Evolutionary conservation across 768 basidiomycete genomes (phyloP).

Genomic region (Rhizopogon roseolus): DNA sequence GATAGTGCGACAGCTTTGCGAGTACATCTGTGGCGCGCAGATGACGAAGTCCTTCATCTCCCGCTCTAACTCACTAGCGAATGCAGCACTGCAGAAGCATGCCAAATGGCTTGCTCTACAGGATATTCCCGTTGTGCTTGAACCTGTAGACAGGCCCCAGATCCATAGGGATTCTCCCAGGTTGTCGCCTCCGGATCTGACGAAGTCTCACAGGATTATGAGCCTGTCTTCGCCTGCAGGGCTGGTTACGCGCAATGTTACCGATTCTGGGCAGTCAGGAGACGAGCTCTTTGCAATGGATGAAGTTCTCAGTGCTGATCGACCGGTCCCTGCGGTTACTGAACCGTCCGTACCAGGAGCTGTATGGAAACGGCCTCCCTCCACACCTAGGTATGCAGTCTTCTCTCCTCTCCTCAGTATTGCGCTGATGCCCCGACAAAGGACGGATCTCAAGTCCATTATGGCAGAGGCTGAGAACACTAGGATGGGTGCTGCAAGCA

Average conservation of each 20-base stretch:
- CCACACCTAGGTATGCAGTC: conserved; percentile 45
- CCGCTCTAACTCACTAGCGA: conserved; percentile 48
- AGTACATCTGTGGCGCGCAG: conserved; percentile 56
- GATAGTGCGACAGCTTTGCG: conserved; percentile 63
- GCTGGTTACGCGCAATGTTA: conserved; percentile 1
- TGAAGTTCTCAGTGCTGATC: conserved; percentile 33
- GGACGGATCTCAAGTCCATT: conserved; percentile 79
- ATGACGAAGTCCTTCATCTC: conserved; percentile 59
- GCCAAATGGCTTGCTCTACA: conserved; percentile 66
- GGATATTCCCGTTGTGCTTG: conserved; percentile 60
- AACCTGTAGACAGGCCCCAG: conserved; percentile 24
- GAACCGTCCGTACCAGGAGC: conserved; percentile 19
- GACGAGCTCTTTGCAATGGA: conserved; percentile 88
- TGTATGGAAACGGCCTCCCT: conserved; percentile 44
- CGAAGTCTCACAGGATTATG: conserved; percentile 11
- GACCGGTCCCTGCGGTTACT: conserved; percentile 9
- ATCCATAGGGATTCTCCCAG: conserved; percentile 21
- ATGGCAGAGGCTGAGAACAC: conserved; percentile 70
- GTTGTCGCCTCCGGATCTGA: conserved; percentile 25
- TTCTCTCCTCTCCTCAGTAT: conserved; percentile 8
- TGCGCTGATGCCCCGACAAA: conserved; percentile 25
- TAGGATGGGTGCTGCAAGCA: background rate
- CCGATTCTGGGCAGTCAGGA: conserved; percentile 21
- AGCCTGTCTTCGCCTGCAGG: conserved; percentile 23
- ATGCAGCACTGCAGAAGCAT: conserved; percentile 54